These are phyloP conservation scores for Podila minutissima DNA, from an alignment of 192 early-diverging fungal genomes.

Conservation along the genomic window DNA sequence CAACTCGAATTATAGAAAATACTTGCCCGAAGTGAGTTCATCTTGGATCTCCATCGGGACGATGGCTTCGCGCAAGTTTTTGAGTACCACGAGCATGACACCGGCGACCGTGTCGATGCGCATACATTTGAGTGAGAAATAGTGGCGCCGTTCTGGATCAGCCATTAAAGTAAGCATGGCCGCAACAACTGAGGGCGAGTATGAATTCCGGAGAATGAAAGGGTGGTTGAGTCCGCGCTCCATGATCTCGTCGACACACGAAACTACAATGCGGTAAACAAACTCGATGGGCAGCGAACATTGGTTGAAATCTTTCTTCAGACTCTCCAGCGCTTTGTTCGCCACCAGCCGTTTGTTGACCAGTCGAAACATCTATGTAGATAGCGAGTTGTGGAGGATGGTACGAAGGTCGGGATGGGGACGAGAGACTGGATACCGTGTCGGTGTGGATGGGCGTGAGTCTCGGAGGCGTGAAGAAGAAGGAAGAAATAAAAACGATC, in stretches of 20 bases:
- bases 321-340: constrained; percentile 28
- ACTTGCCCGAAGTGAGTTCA: constrained; percentile 36
- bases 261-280: constrained; percentile 39
- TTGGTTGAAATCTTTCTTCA: constrained; percentile 49
- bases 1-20: background rate
- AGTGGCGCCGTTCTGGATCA: constrained; percentile 40
- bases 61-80: constrained; percentile 43
- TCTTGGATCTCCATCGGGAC: constrained; percentile 46
- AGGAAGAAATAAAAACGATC: background rate
- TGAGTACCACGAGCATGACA: constrained; percentile 42
- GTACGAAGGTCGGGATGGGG: background rate
- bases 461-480: too few relatives aligned
- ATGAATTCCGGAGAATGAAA: constrained; percentile 46
- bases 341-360: constrained; percentile 39
- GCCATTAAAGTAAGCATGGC: constrained; percentile 41
- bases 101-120: constrained; percentile 46
- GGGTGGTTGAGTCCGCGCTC: constrained; percentile 43
- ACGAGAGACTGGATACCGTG: background rate
- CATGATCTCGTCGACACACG: constrained; percentile 49
- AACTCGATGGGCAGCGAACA: constrained; percentile 49
- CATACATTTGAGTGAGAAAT: constrained; percentile 43
- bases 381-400: background rate
- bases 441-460: background rate
- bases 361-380: constrained; percentile 35
- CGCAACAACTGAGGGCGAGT: constrained; percentile 29